phyloP scores from a whole-genome alignment of 169 alveolate species.

The Plasmodium relictum region DNA sequence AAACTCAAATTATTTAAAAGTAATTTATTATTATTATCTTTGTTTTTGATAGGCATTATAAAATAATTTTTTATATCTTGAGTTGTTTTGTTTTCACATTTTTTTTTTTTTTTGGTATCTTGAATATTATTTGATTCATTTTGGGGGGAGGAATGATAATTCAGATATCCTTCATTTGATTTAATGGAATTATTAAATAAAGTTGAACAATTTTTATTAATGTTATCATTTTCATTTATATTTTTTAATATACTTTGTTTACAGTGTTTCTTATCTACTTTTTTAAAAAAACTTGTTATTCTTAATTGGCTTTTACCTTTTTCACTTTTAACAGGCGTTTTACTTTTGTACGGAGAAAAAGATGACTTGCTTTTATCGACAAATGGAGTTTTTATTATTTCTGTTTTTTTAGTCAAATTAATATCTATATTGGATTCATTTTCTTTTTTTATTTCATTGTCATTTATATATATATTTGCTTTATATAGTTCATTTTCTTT shows the following conservation, averaged over 20 bases:
- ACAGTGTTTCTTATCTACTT: not conserved
- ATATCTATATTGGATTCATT: not conserved
- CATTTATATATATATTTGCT: no score
- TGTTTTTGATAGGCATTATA: not conserved
- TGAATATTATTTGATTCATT: constrained; percentile 8
- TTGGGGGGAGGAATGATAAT: not conserved
- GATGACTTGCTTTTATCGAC: constrained; percentile 3
- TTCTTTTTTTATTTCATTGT: not conserved
- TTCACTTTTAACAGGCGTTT: not conserved
- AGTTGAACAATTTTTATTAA: constrained; percentile 6
- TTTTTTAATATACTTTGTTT: not conserved
- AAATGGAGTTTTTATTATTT: not conserved
- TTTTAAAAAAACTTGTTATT: constrained; percentile 61
- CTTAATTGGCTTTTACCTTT: constrained; percentile 25
- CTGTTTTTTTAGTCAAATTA: constrained; percentile 11
- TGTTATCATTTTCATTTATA: constrained; percentile 4
- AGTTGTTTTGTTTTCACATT: not conserved
- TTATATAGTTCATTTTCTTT: not conserved
- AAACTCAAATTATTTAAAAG: constrained; percentile 1
- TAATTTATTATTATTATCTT: constrained; percentile 14
- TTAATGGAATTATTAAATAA: constrained; percentile 3
- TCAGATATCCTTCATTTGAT: constrained; percentile 1
- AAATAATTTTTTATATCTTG: not conserved
- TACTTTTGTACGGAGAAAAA: constrained; percentile 13
- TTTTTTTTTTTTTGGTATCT: not conserved